Conservation (phyloP, 2,329 filamentous ascomycete species). For the Xylariomycetidae sp. region DNA sequence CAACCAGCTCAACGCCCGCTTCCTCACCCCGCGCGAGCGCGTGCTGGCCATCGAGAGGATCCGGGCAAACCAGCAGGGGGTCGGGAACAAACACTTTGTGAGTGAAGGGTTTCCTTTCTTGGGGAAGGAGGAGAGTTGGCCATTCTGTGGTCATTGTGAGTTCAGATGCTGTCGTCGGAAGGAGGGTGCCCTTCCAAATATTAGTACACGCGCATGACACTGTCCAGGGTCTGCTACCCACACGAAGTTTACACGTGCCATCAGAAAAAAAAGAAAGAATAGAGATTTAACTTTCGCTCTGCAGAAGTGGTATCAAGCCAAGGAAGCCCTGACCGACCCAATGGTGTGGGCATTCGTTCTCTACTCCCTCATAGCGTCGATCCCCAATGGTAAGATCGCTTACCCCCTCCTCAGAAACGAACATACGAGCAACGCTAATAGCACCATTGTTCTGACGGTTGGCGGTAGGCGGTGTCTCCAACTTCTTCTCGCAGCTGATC, state of each 20-base stretch:
- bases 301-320: conserved; percentile 59
- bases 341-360: conserved; percentile 33
- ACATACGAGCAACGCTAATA: no score
- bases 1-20: conserved; percentile 34
- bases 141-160: no score
- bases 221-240: no score
- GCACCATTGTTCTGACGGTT: conserved; percentile 1
- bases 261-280: no score
- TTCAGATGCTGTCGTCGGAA: no score
- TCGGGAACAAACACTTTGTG: conserved; percentile 65
- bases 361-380: conserved; percentile 27
- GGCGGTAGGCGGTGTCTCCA: conserved; percentile 23
- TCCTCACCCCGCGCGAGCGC: conserved; percentile 54
- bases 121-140: no score
- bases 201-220: no score
- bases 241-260: no score
- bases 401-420: no score
- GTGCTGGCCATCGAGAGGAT: conserved; percentile 50
- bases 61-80: conserved; percentile 60
- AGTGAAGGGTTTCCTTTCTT: no score
- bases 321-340: conserved; percentile 32
- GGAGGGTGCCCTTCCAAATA: no score
- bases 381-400: conserved; percentile 32
- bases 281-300: no score
- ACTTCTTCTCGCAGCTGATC: conserved; percentile 38